Conservation (phyloP, 225 moss, liverwort and hornwort genomes). For the Bryum argenteum region DNA sequence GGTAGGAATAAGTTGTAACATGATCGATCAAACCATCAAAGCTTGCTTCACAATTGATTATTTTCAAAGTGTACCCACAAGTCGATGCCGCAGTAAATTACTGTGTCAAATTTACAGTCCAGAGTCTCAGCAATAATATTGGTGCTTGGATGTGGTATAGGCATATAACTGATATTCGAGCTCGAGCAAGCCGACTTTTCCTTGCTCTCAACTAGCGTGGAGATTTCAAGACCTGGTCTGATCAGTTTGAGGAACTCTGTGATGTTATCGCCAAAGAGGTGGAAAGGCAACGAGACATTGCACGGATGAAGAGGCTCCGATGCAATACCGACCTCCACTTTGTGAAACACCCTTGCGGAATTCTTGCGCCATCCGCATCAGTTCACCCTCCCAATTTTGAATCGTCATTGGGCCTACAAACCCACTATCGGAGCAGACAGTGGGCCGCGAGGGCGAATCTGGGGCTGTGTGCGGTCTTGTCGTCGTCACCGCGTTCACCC, state of each 20-base stretch:
- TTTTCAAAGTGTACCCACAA: no score
- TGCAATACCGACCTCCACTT: conserved; percentile 64
- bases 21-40: no score
- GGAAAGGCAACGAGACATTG: conserved; percentile 70
- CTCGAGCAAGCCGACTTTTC: conserved; percentile 85
- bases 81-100: conserved; percentile 2
- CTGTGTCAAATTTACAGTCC: neutral
- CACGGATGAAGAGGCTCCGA: conserved; percentile 51
- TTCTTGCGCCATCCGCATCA: no score
- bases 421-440: no score
- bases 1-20: no score
- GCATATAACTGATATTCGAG: conserved; percentile 87
- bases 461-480: no score
- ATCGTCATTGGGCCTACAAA: no score
- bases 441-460: no score
- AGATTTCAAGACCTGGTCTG: conserved; percentile 90
- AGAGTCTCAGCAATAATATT: neutral
- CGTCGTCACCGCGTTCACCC: no score
- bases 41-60: no score
- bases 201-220: conserved; percentile 85
- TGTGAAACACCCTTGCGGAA: conserved; percentile 72
- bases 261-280: conserved; percentile 96
- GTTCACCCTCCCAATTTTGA: no score
- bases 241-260: conserved; percentile 94
- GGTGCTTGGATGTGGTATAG: conserved; percentile 37